A percentile compares a stretch with the other conserved stretches of the same genome.
phyloP scores from a whole-genome alignment of 129 eudicot species.

The Rutidosis leptorrhynchoides region DNA sequence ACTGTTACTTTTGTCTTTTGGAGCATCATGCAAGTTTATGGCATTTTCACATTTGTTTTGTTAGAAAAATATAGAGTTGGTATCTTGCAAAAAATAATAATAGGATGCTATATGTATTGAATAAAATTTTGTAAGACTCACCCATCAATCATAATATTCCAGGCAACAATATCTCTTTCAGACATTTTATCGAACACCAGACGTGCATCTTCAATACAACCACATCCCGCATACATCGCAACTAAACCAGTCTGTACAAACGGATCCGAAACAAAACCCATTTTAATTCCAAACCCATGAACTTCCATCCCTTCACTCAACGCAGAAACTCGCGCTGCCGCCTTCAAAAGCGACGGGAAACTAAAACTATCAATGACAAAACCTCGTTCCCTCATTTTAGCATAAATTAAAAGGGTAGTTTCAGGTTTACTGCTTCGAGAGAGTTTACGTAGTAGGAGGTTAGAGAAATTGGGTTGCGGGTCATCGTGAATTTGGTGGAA shows the following conservation, averaged over 20 bases:
- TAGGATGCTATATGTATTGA: too few species aligned
- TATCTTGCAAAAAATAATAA: too few species aligned
- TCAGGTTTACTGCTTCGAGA: conserved; percentile 46
- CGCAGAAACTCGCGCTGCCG: conserved; percentile 39
- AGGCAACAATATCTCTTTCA: conserved; percentile 57
- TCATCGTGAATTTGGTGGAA: conserved; percentile 41
- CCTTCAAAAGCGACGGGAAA: conserved; percentile 59
- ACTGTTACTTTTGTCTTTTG: too few species aligned
- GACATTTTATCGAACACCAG: conserved; percentile 75
- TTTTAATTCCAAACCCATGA: conserved; percentile 62
- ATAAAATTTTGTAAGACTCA: too few species aligned
- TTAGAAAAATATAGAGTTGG: too few species aligned
- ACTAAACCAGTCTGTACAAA: conserved; percentile 70
- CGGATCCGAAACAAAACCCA: conserved; percentile 59
- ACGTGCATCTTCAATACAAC: conserved; percentile 52
- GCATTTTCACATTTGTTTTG: too few species aligned
- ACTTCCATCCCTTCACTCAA: conserved; percentile 56
- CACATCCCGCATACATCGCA: conserved; percentile 62
- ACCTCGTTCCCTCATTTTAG: conserved; percentile 42
- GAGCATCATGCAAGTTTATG: too few species aligned
- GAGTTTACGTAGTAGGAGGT: conserved; percentile 50
- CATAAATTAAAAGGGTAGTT: conserved; percentile 41
- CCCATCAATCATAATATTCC: conserved; percentile 77
- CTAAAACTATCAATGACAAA: conserved; percentile 45
- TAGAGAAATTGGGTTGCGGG: conserved; percentile 43